Evolutionary conservation across 75 land plant species (phyloP), one percentile per base, ranked within the genome.

Genomic region (Adiantum capillusveneris): DNA sequence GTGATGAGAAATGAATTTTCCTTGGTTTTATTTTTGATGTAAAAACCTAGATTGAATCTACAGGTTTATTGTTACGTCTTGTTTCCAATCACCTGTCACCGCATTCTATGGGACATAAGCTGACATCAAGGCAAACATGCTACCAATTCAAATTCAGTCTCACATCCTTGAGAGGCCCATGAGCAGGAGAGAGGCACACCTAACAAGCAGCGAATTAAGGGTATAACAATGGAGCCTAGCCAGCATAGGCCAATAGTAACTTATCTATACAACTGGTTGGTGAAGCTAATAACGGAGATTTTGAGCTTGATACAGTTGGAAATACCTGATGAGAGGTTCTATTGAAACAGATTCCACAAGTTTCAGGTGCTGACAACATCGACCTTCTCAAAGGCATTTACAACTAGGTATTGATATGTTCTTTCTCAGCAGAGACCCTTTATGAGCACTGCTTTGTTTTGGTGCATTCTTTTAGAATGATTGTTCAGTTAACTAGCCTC

Each of bases 211-310:
- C 69, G 59, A 12, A 66, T 73, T 44, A 76, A 73, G 51, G 78
- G 74, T 31, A 76, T 76, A 21, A 76, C 79, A 26, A 57, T 31
- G 27, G 79, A 73, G 59, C 70, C 74, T 6, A 76, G 77, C 25
- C 79, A 61, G 65, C 78, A 76, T 48, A 70, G 79, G 26, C 60
- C 41, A 24, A 67, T 76, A 30, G 79, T 74, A 30, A 66, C 78
- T 12, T 74, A 76, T 42, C 78, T 76, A 25, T 76, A 76, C 43
- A 76, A 76, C 48, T 76, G 79, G 79, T 76, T 46, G 75, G 69
- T 41, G 27, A 76, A 39, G 68, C 42, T 3, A 74, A 63, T 54
- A 66, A 74, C 31, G 75, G 75, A 16, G 77, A 74, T 5, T 74
- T 67, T 37, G 77, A 74, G 48, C 55, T 48, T 19, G 75, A 74